Evolutionary conservation across 495 filamentous ascomycete species (phyloP).

Genomic region (Tuber indicum): DNA sequence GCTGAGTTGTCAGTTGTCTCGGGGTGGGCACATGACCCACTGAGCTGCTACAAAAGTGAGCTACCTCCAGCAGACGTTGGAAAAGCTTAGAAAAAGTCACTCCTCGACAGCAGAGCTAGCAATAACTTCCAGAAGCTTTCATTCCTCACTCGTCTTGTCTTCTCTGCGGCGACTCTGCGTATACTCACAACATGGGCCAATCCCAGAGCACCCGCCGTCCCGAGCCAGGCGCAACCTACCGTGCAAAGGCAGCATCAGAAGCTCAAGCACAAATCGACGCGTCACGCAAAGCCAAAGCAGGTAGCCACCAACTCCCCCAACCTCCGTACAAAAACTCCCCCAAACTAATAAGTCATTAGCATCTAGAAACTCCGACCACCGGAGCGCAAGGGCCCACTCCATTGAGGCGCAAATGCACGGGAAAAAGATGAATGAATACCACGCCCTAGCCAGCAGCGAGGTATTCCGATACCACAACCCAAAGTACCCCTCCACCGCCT

Average conservation of each 20-base stretch:
- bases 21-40: background rate
- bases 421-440: conserved; percentile 10
- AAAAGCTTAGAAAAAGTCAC: background rate
- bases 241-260: conserved; percentile 16
- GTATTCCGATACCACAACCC: conserved; percentile 26
- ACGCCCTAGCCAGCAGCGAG: conserved; percentile 23
- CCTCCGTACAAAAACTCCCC: background rate
- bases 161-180: background rate
- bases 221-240: conserved; percentile 13
- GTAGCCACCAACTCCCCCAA: background rate
- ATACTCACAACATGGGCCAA: conserved; percentile 17
- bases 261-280: conserved; percentile 7
- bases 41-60: background rate
- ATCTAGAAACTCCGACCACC: background rate
- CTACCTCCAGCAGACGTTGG: background rate
- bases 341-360: conserved; percentile 7
- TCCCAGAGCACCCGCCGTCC: conserved; percentile 8
- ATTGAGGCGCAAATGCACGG: conserved; percentile 9
- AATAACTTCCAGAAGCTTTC: background rate
- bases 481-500: conserved; percentile 2
- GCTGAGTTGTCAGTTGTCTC: background rate
- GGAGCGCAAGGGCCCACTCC: conserved; percentile 17
- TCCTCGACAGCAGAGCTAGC: background rate
- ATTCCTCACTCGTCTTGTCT: background rate
- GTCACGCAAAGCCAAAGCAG: conserved; percentile 18